phyloP scores from a whole-genome alignment of 768 basidiomycete species.

The Amanita polypyramis region DNA sequence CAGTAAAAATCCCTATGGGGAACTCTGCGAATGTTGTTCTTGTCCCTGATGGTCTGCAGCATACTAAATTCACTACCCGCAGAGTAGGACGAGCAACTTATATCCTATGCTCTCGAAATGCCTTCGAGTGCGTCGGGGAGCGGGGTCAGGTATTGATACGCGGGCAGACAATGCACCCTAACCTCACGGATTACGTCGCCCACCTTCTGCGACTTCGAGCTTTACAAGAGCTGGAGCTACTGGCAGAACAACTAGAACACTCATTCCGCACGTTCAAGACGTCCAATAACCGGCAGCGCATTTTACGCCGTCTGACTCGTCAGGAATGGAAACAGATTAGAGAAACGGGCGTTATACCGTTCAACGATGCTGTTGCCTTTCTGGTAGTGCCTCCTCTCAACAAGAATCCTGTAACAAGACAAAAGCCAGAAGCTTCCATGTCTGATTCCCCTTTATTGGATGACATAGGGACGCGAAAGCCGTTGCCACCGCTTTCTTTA shows the following conservation, averaged over 20 bases:
- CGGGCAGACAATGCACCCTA: slow-evolving; percentile 22
- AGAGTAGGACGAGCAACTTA: slow-evolving; percentile 39
- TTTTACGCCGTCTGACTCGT: slow-evolving; percentile 57
- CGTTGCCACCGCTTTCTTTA: slow-evolving; percentile 21
- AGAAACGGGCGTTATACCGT: slow-evolving; percentile 35
- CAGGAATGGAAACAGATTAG: slow-evolving; percentile 45
- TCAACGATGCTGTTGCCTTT: slow-evolving; percentile 50
- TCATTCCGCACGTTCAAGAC: slow-evolving; percentile 11
- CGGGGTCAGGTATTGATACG: slow-evolving; percentile 16
- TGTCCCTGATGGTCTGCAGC: slow-evolving; percentile 52
- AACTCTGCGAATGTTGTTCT: slow-evolving; percentile 14
- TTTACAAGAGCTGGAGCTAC: slow-evolving; percentile 62
- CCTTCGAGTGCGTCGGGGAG: slow-evolving; percentile 26
- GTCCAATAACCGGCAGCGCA: slow-evolving; percentile 12
- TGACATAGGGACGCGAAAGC: slow-evolving; percentile 12
- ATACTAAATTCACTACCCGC: slow-evolving; percentile 45
- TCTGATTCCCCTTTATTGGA: slow-evolving; percentile 21
- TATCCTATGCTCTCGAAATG: slow-evolving; percentile 48
- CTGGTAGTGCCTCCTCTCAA: slow-evolving; percentile 61
- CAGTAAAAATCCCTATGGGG: slow-evolving; percentile 29
- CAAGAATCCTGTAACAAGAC: slow-evolving; percentile 34
- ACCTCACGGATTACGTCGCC: slow-evolving; percentile 43
- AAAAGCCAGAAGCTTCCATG: slow-evolving; percentile 29
- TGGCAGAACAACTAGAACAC: slow-evolving; percentile 33
- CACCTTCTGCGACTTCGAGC: slow-evolving; percentile 65